Evolutionary conservation across 139 green algal species (phyloP).

Genomic region (Tetradesmus lagerheimii): DNA sequence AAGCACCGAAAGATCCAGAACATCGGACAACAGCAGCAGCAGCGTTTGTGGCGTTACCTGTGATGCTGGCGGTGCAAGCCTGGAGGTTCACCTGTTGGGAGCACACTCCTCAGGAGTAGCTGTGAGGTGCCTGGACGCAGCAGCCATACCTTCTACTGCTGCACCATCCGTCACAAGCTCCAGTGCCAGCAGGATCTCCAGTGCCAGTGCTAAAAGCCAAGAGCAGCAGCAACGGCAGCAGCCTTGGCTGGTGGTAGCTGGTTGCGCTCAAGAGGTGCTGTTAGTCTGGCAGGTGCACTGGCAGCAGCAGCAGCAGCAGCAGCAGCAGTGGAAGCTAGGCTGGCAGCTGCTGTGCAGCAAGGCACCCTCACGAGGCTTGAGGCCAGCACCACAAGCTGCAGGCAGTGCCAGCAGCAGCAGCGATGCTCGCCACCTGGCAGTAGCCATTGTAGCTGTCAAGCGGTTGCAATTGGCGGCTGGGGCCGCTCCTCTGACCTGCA

Average conservation of each 20-base stretch:
- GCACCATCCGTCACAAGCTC: neutral
- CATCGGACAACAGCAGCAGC: neutral
- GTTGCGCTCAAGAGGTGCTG: constrained; percentile 19
- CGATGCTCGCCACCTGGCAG: constrained; percentile 7
- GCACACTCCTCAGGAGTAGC: constrained; percentile 16
- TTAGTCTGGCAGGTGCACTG: constrained; percentile 14
- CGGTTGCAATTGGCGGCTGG: neutral
- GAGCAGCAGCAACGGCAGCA: constrained; percentile 26
- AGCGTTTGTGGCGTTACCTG: neutral
- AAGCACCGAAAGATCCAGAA: neutral
- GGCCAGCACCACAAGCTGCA: neutral
- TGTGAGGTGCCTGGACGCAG: constrained; percentile 11
- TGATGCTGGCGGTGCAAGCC: neutral
- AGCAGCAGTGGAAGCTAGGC: neutral
- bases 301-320: constrained; percentile 43
- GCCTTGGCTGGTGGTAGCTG: constrained; percentile 24
- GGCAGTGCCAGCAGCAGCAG: constrained; percentile 32
- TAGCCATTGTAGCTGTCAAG: neutral
- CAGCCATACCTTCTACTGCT: neutral
- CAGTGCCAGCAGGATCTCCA: neutral
- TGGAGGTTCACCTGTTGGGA: neutral
- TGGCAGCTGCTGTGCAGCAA: constrained; percentile 26
- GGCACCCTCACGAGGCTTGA: neutral
- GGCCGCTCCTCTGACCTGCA: neutral
- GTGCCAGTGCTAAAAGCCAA: neutral